A percentile compares a stretch with the other conserved stretches of the same genome.
Conservation (phyloP, 148 eudicot genomes). For the Mesembryanthemum crystallinum region DNA sequence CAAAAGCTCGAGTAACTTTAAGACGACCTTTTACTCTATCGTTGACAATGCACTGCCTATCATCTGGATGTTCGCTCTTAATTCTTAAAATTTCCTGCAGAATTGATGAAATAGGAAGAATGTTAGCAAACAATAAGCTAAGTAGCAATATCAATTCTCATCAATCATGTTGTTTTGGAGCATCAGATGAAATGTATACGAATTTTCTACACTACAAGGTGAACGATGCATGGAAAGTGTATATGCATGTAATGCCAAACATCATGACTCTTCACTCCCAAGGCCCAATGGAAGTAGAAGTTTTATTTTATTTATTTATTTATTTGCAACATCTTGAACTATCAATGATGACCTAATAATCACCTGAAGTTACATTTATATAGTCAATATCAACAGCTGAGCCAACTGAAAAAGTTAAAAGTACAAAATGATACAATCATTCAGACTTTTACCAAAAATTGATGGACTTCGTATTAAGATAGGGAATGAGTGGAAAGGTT, state of each 20-base stretch:
- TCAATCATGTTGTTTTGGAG: neutral
- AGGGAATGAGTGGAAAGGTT: too few relatives aligned
- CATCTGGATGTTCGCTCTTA: slow-evolving; percentile 95
- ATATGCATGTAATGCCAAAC: neutral
- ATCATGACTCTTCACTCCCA: neutral
- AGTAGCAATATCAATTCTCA: neutral
- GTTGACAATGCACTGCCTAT: slow-evolving; percentile 85
- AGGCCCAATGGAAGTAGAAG: neutral
- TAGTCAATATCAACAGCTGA: too few relatives aligned
- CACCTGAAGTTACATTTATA: too few relatives aligned
- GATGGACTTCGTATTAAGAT: too few relatives aligned
- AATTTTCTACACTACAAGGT: neutral
- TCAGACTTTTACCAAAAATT: too few relatives aligned
- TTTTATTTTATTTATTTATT: neutral
- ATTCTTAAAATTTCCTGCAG: slow-evolving; percentile 86
- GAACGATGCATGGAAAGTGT: neutral
- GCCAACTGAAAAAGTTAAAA: too few relatives aligned
- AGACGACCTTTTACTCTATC: slow-evolving; percentile 98
- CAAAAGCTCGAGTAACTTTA: slow-evolving; percentile 98
- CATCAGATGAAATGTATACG: neutral
- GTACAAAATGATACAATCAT: too few relatives aligned
- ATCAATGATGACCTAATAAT: too few relatives aligned
- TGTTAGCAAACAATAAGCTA: neutral
- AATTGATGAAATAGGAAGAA: neutral
- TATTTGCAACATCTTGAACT: too few relatives aligned